Conservation (phyloP, 306 rosid species). For the Lathyrus sativus region DNA sequence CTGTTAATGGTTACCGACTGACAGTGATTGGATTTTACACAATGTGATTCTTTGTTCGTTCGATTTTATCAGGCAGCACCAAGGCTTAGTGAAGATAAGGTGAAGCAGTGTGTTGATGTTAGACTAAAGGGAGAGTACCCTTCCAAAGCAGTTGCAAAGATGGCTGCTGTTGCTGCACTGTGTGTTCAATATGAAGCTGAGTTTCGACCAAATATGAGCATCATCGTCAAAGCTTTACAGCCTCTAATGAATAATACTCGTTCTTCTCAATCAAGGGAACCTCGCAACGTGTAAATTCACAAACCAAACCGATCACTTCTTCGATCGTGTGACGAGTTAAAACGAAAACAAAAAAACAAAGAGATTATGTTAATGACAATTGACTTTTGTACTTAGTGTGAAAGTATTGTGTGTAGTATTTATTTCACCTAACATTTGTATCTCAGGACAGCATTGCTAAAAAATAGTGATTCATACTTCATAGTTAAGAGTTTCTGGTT, state of each 20-base stretch:
- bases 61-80: slow-evolving; percentile 70
- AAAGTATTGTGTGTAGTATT: slow-evolving; percentile 8
- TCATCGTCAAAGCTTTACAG: slow-evolving; percentile 75
- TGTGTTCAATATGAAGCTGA: slow-evolving; percentile 83
- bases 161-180: slow-evolving; percentile 85
- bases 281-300: slow-evolving; percentile 45
- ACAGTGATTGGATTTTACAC: slow-evolving; percentile 14
- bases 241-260: slow-evolving; percentile 62
- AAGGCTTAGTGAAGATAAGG: slow-evolving; percentile 82
- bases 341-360: too few species aligned
- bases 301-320: slow-evolving; percentile 14
- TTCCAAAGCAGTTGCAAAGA: slow-evolving; percentile 77
- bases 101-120: slow-evolving; percentile 76
- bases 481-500: slow-evolving; percentile 31
- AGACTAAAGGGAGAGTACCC: slow-evolving; percentile 71
- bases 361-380: slow-evolving; percentile 8
- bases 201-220: slow-evolving; percentile 77
- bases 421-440: slow-evolving; percentile 20
- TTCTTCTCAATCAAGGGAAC: slow-evolving; percentile 46
- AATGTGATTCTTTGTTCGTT: slow-evolving; percentile 35
- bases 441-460: slow-evolving; percentile 24
- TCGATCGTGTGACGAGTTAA: slow-evolving; percentile 12
- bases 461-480: slow-evolving; percentile 27
- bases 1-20: slow-evolving; percentile 5
- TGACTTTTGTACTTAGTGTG: slow-evolving; percentile 6